Evolutionary conservation across 2,329 filamentous ascomycete species (phyloP).

Genomic region (Lomentospora prolificans): DNA sequence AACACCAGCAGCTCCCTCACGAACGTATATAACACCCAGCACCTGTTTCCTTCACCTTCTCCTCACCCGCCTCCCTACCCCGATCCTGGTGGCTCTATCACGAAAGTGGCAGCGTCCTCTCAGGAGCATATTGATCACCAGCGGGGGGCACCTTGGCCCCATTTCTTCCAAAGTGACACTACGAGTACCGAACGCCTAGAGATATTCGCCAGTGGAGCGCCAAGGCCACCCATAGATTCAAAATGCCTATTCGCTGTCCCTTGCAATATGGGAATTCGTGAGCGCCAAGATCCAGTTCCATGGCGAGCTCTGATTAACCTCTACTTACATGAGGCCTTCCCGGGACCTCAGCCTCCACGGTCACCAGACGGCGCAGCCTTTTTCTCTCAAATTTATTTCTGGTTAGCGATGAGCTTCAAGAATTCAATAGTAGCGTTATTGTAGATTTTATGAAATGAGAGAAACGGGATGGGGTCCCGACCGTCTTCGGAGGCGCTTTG

Average conservation of each 20-base stretch:
- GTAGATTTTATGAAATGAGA: too few relatives aligned
- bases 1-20: too few relatives aligned
- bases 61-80: not conserved
- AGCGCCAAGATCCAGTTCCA: not conserved
- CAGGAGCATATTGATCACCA: not conserved
- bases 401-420: too few relatives aligned
- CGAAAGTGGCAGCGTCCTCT: not conserved
- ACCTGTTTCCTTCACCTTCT: too few relatives aligned
- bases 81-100: not conserved
- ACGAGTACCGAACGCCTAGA: not conserved
- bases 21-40: not conserved
- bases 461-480: too few relatives aligned
- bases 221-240: not conserved
- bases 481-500: too few relatives aligned
- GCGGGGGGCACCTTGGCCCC: not conserved
- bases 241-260: not conserved
- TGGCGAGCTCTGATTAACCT: not conserved
- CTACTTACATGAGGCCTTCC: not conserved
- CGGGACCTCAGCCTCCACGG: not conserved
- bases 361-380: not conserved
- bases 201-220: not conserved
- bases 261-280: not conserved
- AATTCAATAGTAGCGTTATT: too few relatives aligned
- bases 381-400: not conserved
- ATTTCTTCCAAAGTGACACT: conserved; percentile 8